These are phyloP conservation scores for Coemansia sp. DNA, from an alignment of 192 early-diverging fungal genomes.

Conservation along the genomic window DNA sequence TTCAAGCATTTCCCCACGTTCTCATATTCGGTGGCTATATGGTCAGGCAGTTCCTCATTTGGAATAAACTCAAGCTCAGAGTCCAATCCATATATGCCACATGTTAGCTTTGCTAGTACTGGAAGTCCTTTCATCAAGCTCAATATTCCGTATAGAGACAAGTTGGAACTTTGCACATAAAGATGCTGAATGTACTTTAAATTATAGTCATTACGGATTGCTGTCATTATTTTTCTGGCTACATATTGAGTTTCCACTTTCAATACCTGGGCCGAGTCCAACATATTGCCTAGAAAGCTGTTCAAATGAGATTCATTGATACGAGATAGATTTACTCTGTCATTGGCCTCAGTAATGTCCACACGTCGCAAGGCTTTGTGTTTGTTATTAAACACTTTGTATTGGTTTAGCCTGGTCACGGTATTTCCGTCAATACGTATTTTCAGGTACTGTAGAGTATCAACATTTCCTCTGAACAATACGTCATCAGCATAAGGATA, in stretches of 20 bases:
- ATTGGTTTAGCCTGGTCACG: neutral
- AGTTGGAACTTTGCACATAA: neutral
- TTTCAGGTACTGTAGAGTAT: neutral
- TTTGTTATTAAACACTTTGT: neutral
- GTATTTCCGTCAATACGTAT: neutral
- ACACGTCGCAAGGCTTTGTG: neutral
- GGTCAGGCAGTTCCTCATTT: neutral
- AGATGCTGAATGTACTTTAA: neutral
- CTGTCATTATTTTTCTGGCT: neutral
- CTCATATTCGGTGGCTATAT: neutral
- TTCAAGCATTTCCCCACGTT: neutral
- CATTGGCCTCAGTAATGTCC: neutral
- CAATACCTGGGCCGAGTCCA: neutral
- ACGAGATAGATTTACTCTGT: no score
- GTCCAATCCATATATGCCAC: neutral
- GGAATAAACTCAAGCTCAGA: neutral
- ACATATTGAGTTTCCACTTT: no score
- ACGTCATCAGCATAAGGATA: constrained; percentile 13
- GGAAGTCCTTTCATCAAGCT: neutral
- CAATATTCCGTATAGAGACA: neutral
- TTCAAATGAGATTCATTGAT: neutral
- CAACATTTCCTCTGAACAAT: constrained; percentile 12
- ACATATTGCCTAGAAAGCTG: neutral
- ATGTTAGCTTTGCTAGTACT: neutral
- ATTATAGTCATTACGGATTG: neutral